These are phyloP conservation scores for Trichoderma reesei DNA, from an alignment of 495 filamentous ascomycete species.

Conservation along the genomic window DNA sequence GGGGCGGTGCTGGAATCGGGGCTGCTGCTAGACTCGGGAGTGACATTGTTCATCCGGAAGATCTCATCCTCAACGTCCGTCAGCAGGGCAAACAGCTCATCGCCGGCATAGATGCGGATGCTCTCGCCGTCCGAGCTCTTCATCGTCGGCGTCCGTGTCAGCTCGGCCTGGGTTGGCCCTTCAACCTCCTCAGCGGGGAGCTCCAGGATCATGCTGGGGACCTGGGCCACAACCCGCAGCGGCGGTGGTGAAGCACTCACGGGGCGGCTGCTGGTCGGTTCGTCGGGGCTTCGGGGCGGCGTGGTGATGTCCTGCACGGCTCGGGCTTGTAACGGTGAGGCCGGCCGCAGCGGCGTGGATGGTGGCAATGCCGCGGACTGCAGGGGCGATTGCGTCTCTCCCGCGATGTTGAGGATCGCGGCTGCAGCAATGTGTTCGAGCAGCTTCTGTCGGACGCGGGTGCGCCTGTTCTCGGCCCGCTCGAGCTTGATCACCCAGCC, in stretches of 20 bases:
- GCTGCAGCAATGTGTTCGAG: constrained; percentile 65
- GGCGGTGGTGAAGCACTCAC: constrained; percentile 29
- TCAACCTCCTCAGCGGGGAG: constrained; percentile 31
- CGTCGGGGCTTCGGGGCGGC: constrained; percentile 37
- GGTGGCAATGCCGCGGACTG: constrained; percentile 13
- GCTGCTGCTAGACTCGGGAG: not conserved
- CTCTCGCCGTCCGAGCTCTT: constrained; percentile 42
- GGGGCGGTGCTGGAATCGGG: too few species aligned
- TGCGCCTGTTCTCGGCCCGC: constrained; percentile 62
- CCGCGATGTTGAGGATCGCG: constrained; percentile 27
- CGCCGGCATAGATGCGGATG: constrained; percentile 58
- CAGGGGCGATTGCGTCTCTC: constrained; percentile 13
- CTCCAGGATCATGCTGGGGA: constrained; percentile 39
- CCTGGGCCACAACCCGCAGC: constrained; percentile 36
- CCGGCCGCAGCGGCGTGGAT: constrained; percentile 11
- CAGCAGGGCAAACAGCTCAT: constrained; percentile 51
- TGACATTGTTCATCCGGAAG: constrained; percentile 8
- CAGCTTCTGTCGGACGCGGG: constrained; percentile 61
- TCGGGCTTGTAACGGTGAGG: constrained; percentile 9
- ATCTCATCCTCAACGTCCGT: constrained; percentile 53
- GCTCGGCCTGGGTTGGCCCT: constrained; percentile 17
- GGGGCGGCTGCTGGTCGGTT: constrained; percentile 20
- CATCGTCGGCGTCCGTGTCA: constrained; percentile 16
- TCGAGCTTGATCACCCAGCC: constrained; percentile 66
- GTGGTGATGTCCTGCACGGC: constrained; percentile 36